Conservation (phyloP, 192 early-diverging fungal genomes). For the Backusella mclennaniae region DNA sequence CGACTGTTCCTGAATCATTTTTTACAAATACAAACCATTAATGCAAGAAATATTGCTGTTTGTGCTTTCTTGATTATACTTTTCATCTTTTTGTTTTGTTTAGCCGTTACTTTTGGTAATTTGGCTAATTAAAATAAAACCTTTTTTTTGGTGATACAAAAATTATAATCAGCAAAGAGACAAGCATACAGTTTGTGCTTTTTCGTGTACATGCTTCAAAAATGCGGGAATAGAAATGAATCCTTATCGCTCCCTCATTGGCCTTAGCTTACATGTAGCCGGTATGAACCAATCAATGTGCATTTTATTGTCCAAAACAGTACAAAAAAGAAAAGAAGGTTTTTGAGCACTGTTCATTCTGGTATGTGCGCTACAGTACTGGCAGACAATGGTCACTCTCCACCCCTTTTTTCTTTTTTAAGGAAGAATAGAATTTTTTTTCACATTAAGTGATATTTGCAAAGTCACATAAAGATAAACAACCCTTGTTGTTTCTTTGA, state of each 20-base stretch:
- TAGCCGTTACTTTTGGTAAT: background rate
- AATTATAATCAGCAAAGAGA: background rate
- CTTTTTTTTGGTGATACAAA: background rate
- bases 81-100: background rate
- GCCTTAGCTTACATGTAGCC: background rate
- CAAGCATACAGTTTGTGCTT: background rate
- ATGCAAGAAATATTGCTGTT: background rate
- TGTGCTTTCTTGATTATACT: background rate
- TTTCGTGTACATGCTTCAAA: background rate
- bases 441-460: no score
- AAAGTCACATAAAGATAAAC: no score
- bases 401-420: background rate
- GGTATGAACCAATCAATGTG: background rate
- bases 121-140: background rate
- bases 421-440: background rate
- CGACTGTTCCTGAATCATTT: background rate
- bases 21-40: background rate
- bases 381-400: background rate
- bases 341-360: background rate
- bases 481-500: no score
- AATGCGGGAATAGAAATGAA: background rate
- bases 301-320: background rate
- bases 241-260: background rate
- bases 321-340: background rate
- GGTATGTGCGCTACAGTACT: background rate